A percentile compares a stretch with the other conserved stretches of the same genome.
phyloP scores from a whole-genome alignment of 2,329 filamentous ascomycete genomes.

The Pseudopyricularia cyperi region DNA sequence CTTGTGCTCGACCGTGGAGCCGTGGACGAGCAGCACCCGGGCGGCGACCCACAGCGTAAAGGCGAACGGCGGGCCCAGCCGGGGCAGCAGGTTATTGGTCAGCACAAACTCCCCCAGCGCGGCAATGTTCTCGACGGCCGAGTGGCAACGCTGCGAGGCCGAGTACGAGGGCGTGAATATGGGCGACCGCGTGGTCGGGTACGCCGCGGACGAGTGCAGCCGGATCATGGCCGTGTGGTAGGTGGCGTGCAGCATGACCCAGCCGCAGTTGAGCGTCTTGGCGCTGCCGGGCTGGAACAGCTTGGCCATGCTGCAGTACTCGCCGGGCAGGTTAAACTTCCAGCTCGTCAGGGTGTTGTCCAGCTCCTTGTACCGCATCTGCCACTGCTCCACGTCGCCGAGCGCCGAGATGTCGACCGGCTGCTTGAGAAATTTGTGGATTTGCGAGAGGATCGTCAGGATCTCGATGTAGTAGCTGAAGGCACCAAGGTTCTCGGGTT shows the following conservation, averaged over 20 bases:
- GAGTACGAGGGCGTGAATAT: slow-evolving; percentile 85
- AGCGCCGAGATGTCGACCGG: slow-evolving; percentile 79
- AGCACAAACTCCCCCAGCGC: slow-evolving; percentile 68
- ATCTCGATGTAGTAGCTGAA: slow-evolving; percentile 90
- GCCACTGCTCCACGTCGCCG: slow-evolving; percentile 81
- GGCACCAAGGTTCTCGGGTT: slow-evolving; percentile 70
- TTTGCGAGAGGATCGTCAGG: slow-evolving; percentile 71
- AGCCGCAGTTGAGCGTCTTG: slow-evolving; percentile 64
- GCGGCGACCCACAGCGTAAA: slow-evolving; percentile 90
- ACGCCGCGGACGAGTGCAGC: slow-evolving; percentile 82
- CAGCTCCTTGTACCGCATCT: slow-evolving; percentile 72
- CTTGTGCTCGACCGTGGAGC: slow-evolving; percentile 76
- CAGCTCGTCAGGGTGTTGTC: slow-evolving; percentile 68
- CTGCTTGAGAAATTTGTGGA: slow-evolving; percentile 79
- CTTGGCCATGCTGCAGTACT: slow-evolving; percentile 75
- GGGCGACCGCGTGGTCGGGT: slow-evolving; percentile 75
- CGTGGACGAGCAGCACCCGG: slow-evolving; percentile 75
- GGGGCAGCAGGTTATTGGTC: slow-evolving; percentile 59
- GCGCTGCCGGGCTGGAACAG: slow-evolving; percentile 57
- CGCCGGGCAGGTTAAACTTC: slow-evolving; percentile 71
- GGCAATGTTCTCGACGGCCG: slow-evolving; percentile 71
- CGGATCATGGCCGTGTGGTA: slow-evolving; percentile 86
- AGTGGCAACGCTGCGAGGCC: slow-evolving; percentile 70
- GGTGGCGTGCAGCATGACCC: slow-evolving; percentile 84
- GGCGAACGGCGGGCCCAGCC: slow-evolving; percentile 79